Percentiles rank a stretch among this genome's conserved stretches.
Evolutionary conservation across 306 rosid genomes (phyloP).

Genomic region (Prunus campanulata): DNA sequence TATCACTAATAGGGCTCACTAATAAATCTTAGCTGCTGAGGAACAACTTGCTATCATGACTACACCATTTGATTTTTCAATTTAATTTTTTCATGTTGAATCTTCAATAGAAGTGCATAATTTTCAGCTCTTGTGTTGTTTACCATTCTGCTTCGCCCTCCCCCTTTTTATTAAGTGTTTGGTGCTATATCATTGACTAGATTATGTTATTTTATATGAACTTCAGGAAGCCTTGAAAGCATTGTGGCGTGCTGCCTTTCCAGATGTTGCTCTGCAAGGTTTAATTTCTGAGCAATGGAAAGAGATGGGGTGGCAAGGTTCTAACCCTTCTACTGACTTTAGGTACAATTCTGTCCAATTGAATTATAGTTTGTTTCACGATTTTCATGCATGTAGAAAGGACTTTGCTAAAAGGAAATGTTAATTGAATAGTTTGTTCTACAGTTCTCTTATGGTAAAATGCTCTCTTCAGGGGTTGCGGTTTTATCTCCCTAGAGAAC

Average conservation of each 20-base stretch:
- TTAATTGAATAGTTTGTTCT: neutral
- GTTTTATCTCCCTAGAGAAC: constrained; percentile 86
- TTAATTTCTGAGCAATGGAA: constrained; percentile 94
- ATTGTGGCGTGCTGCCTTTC: constrained; percentile 79
- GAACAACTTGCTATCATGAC: neutral
- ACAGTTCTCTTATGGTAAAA: constrained; percentile 40
- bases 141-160: neutral
- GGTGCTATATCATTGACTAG: constrained; percentile 2
- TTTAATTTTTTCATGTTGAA: neutral
- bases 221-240: constrained; percentile 76
- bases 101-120: neutral
- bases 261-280: constrained; percentile 61
- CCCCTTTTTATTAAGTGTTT: neutral
- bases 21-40: neutral
- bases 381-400: neutral
- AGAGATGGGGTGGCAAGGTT: constrained; percentile 99
- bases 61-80: neutral
- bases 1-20: neutral
- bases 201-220: constrained; percentile 13
- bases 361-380: neutral
- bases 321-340: constrained; percentile 96
- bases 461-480: constrained; percentile 84
- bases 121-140: neutral
- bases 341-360: constrained; percentile 41
- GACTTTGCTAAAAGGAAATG: neutral